phyloP scores from a whole-genome alignment of 768 basidiomycete genomes.

The Mycena maculata region DNA sequence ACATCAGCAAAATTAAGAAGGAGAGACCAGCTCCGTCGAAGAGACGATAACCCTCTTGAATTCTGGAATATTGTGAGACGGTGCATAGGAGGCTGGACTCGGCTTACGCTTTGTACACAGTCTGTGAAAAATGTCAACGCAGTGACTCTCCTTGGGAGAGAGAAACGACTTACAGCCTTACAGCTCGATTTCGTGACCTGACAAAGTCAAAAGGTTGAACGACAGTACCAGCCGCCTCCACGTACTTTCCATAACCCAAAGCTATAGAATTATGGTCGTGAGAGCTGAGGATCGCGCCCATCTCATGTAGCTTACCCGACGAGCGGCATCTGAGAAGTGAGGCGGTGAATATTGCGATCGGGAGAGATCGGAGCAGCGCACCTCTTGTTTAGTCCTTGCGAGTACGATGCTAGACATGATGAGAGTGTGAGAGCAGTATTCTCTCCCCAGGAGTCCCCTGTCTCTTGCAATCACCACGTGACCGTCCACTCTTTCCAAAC shows the following conservation, averaged over 20 bases:
- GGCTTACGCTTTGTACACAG: slow-evolving; percentile 75
- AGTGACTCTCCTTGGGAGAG: background rate
- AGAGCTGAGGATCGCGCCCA: slow-evolving; percentile 3
- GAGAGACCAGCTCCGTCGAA: slow-evolving; percentile 87
- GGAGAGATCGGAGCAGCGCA: slow-evolving; percentile 34
- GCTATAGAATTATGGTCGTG: slow-evolving; percentile 45
- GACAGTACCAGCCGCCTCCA: slow-evolving; percentile 33
- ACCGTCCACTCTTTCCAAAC: too few species aligned
- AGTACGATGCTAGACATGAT: slow-evolving; percentile 67
- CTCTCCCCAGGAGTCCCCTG: background rate
- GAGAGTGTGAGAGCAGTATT: slow-evolving; percentile 11
- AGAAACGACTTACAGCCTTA: slow-evolving; percentile 61
- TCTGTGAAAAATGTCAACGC: slow-evolving; percentile 49
- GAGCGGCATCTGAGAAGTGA: slow-evolving; percentile 67
- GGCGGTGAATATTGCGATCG: background rate
- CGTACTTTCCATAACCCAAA: slow-evolving; percentile 79
- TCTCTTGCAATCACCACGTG: too few species aligned
- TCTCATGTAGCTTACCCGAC: slow-evolving; percentile 63
- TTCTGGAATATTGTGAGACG: slow-evolving; percentile 38
- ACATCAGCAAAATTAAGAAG: background rate
- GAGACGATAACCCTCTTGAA: slow-evolving; percentile 88
- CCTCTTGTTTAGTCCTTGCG: slow-evolving; percentile 73
- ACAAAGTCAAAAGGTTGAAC: slow-evolving; percentile 44
- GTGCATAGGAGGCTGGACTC: background rate
- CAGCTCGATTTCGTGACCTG: slow-evolving; percentile 71